A percentile compares a stretch with the other conserved stretches of the same genome.
phyloP scores from a whole-genome alignment of 1,284 basidiomycete species.

The Marasmius sp. region DNA sequence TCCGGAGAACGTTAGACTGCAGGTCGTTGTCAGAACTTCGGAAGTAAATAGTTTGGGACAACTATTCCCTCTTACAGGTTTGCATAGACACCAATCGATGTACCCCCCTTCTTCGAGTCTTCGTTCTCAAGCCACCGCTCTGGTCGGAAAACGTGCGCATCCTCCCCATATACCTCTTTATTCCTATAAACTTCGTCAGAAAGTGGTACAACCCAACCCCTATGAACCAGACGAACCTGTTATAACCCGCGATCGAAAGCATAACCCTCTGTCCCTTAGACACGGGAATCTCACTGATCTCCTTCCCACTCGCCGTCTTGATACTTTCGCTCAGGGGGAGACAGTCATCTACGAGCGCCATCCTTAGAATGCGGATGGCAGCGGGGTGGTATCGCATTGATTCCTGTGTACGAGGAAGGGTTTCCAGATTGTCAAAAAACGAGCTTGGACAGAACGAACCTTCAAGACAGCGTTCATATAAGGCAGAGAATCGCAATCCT shows the following conservation, averaged over 20 bases:
- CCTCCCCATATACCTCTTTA: slow-evolving; percentile 31
- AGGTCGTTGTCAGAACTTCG: neutral
- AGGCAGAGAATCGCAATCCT: slow-evolving; percentile 22
- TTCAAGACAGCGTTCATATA: slow-evolving; percentile 16
- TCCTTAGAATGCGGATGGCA: slow-evolving; percentile 26
- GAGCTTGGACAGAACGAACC: too few relatives aligned
- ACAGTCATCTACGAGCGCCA: slow-evolving; percentile 35
- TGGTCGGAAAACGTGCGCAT: slow-evolving; percentile 38
- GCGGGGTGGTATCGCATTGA: slow-evolving; percentile 38
- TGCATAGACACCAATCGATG: slow-evolving; percentile 40
- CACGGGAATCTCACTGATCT: slow-evolving; percentile 34
- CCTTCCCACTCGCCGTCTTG: slow-evolving; percentile 27
- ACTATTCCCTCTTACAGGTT: slow-evolving; percentile 48
- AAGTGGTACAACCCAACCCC: too few relatives aligned
- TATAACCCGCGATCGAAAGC: slow-evolving; percentile 27
- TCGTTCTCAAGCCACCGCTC: slow-evolving; percentile 44
- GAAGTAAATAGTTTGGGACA: too few relatives aligned
- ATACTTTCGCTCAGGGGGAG: slow-evolving; percentile 40
- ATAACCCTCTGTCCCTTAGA: slow-evolving; percentile 35
- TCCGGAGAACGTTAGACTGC: slow-evolving; percentile 44
- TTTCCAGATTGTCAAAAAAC: too few relatives aligned
- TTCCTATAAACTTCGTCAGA: slow-evolving; percentile 16
- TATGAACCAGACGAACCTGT: slow-evolving; percentile 22
- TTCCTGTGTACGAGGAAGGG: slow-evolving; percentile 27
- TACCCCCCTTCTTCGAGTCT: slow-evolving; percentile 30